Evolutionary conservation across 129 eudicot genomes (phyloP).

Genomic region (carrot (Daucus carota)): DNA sequence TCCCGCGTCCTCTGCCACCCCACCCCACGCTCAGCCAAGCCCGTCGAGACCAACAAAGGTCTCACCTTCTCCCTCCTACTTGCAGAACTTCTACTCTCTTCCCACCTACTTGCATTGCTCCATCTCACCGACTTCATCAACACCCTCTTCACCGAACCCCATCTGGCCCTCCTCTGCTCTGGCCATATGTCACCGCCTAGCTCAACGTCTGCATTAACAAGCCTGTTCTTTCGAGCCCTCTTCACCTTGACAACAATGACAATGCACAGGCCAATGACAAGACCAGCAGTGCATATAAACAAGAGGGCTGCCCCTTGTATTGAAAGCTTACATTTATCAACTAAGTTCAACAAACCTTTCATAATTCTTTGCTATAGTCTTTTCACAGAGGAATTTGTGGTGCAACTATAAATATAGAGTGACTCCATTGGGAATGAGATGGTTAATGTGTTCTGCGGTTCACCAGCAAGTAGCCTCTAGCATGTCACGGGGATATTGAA

Average conservation of each 20-base stretch:
- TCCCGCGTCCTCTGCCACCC: slow-evolving; percentile 54
- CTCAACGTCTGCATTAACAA: slow-evolving; percentile 20
- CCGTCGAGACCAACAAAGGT: slow-evolving; percentile 41
- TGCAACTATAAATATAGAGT: not conserved
- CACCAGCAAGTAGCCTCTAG: not conserved
- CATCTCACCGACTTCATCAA: slow-evolving; percentile 49
- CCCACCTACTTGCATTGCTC: slow-evolving; percentile 74
- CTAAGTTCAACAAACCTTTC: slow-evolving; percentile 65
- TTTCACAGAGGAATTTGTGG: not conserved
- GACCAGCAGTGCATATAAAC: slow-evolving; percentile 31
- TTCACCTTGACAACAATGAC: slow-evolving; percentile 21
- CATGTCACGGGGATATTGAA: not conserved
- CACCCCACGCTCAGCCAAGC: slow-evolving; percentile 16
- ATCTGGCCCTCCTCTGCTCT: not conserved
- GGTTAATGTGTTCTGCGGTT: not conserved
- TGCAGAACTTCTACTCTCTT: slow-evolving; percentile 21
- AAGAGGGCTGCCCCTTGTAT: slow-evolving; percentile 40
- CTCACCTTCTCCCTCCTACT: slow-evolving; percentile 40
- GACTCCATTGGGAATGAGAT: not conserved
- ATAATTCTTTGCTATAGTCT: slow-evolving; percentile 15
- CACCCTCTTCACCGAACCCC: slow-evolving; percentile 30
- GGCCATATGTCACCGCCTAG: slow-evolving; percentile 10
- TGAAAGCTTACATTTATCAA: slow-evolving; percentile 62
- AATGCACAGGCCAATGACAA: slow-evolving; percentile 38
- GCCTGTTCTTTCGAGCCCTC: slow-evolving; percentile 14